These are phyloP conservation scores for Beauveria sp. DNA, from an alignment of 2,329 filamentous ascomycete genomes.

Conservation along the genomic window DNA sequence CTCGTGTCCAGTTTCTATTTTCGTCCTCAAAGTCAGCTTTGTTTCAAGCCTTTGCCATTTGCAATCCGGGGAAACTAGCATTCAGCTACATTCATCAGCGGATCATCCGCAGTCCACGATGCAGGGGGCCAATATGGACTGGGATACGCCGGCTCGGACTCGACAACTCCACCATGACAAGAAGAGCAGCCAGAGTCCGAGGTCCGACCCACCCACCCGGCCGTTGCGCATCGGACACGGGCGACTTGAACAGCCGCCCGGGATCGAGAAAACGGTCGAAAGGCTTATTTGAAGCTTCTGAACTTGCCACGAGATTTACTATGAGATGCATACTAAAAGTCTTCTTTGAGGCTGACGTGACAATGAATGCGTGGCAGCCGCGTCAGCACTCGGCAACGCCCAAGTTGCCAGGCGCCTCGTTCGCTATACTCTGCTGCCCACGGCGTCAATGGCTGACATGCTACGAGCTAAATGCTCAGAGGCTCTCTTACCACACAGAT, in stretches of 20 bases:
- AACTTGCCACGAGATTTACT: too few species aligned
- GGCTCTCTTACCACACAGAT: neutral
- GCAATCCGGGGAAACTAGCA: too few species aligned
- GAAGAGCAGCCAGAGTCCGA: neutral
- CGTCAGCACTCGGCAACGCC: neutral
- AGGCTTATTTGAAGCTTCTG: too few species aligned
- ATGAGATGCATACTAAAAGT: neutral
- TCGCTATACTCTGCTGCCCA: too few species aligned
- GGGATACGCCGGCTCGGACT: conserved; percentile 1
- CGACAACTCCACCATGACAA: neutral
- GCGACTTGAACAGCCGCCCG: neutral
- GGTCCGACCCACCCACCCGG: neutral
- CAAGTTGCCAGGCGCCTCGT: too few species aligned
- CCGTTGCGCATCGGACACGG: neutral
- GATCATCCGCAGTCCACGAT: neutral
- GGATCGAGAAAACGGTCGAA: too few species aligned
- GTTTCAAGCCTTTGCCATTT: too few species aligned
- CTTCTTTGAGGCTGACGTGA: neutral
- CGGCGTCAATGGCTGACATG: too few species aligned
- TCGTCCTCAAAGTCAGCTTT: neutral
- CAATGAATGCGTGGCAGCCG: neutral
- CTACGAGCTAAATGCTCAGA: too few species aligned
- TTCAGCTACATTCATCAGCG: neutral
- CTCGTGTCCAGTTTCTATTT: neutral
- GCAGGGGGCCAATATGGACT: neutral